These are phyloP conservation scores for Fusarium setosum DNA, from an alignment of 2,329 filamentous ascomycete genomes.

Conservation along the genomic window DNA sequence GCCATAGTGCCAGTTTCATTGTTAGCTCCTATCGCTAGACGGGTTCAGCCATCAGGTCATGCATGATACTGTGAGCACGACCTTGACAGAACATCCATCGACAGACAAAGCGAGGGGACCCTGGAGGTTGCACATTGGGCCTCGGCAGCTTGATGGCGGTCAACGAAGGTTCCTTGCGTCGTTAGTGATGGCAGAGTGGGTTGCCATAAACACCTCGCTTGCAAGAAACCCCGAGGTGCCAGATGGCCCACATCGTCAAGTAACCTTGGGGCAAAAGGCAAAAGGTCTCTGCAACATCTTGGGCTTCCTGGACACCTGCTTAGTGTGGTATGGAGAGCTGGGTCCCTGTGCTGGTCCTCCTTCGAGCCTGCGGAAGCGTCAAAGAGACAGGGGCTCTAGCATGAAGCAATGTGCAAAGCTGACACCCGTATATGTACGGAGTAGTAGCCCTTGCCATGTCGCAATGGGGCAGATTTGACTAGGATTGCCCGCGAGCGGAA, in stretches of 20 bases:
- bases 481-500: neutral
- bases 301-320: neutral
- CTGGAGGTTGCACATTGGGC: neutral
- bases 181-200: neutral
- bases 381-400: neutral
- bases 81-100: neutral
- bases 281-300: neutral
- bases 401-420: neutral
- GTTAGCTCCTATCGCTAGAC: neutral
- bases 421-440: too few species aligned
- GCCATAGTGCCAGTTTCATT: neutral
- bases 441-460: neutral
- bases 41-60: slow-evolving; percentile 1
- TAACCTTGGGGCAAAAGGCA: too few species aligned
- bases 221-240: too few species aligned
- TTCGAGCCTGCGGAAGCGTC: neutral
- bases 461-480: neutral
- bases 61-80: neutral
- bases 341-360: neutral
- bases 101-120: neutral
- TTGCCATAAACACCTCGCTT: neutral
- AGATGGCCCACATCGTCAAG: too few species aligned
- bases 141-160: slow-evolving; percentile 1
- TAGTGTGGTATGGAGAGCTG: neutral
- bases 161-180: neutral